phyloP scores from a whole-genome alignment of 2,329 filamentous ascomycete genomes.

The Fusarium sp. region DNA sequence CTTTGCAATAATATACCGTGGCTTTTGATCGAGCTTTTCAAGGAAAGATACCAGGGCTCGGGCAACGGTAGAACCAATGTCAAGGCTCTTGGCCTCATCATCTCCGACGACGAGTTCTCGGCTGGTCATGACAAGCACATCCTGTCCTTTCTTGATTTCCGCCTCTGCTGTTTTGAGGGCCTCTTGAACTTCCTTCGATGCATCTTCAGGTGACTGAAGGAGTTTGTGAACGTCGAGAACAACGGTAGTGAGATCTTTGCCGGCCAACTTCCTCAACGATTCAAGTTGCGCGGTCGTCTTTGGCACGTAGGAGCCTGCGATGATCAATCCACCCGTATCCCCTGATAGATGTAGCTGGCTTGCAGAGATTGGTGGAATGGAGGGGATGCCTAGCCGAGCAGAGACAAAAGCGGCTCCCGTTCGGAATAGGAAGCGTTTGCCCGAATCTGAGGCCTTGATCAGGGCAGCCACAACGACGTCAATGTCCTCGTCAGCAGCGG shows the following conservation, averaged over 20 bases:
- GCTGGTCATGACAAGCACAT: slow-evolving; percentile 71
- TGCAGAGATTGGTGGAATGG: slow-evolving; percentile 63
- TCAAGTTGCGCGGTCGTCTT: slow-evolving; percentile 69
- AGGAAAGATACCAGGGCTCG: slow-evolving; percentile 64
- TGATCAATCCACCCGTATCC: slow-evolving; percentile 61
- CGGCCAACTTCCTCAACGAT: slow-evolving; percentile 53
- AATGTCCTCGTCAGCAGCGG: slow-evolving; percentile 66
- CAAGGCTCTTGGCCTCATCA: slow-evolving; percentile 63
- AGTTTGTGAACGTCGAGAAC: slow-evolving; percentile 62
- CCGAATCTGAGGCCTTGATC: slow-evolving; percentile 49
- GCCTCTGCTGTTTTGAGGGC: slow-evolving; percentile 51
- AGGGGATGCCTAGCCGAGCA: slow-evolving; percentile 62
- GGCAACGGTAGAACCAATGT: slow-evolving; percentile 67
- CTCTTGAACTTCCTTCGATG: slow-evolving; percentile 47
- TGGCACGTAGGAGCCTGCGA: slow-evolving; percentile 69
- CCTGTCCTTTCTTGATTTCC: slow-evolving; percentile 58
- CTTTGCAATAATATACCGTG: slow-evolving; percentile 69
- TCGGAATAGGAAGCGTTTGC: slow-evolving; percentile 53
- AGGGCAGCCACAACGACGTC: slow-evolving; percentile 65
- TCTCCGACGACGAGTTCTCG: slow-evolving; percentile 59
- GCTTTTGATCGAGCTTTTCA: slow-evolving; percentile 57
- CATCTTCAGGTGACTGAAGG: slow-evolving; percentile 51
- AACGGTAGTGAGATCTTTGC: slow-evolving; percentile 57
- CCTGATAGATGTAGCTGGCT: slow-evolving; percentile 54
- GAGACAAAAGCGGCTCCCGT: slow-evolving; percentile 58